A percentile compares a stretch with the other conserved stretches of the same genome.
Evolutionary conservation across 805 yeast genomes (phyloP).

Genomic region (Metschnikowia koreensis): DNA sequence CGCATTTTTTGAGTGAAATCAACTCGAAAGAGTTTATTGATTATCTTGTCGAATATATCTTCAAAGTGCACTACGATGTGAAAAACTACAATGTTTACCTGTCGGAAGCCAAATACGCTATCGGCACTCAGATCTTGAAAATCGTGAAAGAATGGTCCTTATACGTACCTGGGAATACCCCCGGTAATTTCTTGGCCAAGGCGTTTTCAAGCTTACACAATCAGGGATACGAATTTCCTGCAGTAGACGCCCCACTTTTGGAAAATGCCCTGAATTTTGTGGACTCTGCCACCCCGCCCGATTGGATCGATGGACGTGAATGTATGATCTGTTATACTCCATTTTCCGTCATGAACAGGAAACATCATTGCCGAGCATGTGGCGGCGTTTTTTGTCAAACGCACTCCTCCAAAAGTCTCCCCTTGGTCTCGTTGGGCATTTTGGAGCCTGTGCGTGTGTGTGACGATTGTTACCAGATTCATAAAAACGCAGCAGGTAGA

Average conservation of each 20-base stretch:
- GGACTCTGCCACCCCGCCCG: constrained; percentile 92
- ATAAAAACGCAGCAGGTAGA: constrained; percentile 24
- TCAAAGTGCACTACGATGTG: constrained; percentile 38
- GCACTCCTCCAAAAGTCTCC: constrained; percentile 71
- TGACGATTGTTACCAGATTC: constrained; percentile 77
- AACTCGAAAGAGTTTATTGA: constrained; percentile 85
- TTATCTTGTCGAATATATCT: constrained; percentile 53
- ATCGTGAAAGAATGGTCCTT: constrained; percentile 75
- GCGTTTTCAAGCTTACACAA: constrained; percentile 57
- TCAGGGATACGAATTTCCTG: constrained; percentile 71
- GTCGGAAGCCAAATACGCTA: constrained; percentile 33
- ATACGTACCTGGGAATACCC: constrained; percentile 67
- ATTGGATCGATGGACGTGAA: constrained; percentile 93
- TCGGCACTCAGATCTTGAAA: constrained; percentile 58
- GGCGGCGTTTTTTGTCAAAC: constrained; percentile 91
- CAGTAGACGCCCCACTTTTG: constrained; percentile 22
- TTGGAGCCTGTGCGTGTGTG: constrained; percentile 90
- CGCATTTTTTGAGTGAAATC: constrained; percentile 74
- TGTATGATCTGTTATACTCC: constrained; percentile 89
- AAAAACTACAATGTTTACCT: constrained; percentile 21
- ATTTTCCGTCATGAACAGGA: constrained; percentile 80
- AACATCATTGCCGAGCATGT: constrained; percentile 96
- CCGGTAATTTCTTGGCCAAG: constrained; percentile 60
- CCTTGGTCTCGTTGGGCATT: constrained; percentile 82
- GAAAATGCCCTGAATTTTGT: constrained; percentile 51